Percentiles rank a stretch among this genome's conserved stretches.
Evolutionary conservation across 225 moss, liverwort and hornwort genomes (phyloP).

Genomic region (Physcomitrellopsis africana): DNA sequence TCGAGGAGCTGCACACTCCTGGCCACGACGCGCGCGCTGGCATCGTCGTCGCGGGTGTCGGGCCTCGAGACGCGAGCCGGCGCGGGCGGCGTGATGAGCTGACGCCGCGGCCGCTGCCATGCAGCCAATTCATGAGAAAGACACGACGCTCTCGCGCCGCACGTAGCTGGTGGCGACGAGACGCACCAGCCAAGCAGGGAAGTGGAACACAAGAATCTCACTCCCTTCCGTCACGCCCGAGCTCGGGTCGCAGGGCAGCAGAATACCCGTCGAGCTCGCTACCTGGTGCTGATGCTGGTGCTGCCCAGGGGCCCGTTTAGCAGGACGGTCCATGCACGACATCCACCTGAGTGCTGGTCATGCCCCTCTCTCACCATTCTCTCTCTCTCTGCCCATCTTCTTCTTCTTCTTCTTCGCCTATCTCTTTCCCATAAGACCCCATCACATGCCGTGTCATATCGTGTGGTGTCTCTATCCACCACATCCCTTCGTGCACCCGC

Average conservation of each 20-base stretch:
- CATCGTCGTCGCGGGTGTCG: constrained; percentile 42
- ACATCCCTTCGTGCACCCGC: constrained; percentile 31
- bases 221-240: constrained; percentile 14
- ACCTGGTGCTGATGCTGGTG: neutral
- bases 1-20: constrained; percentile 17
- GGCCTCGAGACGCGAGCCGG: constrained; percentile 37
- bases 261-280: no score
- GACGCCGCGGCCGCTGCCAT: constrained; percentile 32
- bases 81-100: neutral
- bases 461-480: constrained; percentile 34
- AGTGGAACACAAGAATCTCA: no score
- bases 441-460: neutral
- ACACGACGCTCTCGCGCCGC: neutral
- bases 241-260: neutral
- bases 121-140: constrained; percentile 19
- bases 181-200: no score
- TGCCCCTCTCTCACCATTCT: neutral
- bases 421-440: neutral
- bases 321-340: constrained; percentile 46
- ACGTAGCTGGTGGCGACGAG: no score
- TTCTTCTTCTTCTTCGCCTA: neutral
- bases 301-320: constrained; percentile 26
- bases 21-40: neutral
- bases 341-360: constrained; percentile 26
- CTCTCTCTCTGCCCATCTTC: neutral